phyloP scores from a whole-genome alignment of 2,329 filamentous ascomycete genomes.

The Phialophora tarda region DNA sequence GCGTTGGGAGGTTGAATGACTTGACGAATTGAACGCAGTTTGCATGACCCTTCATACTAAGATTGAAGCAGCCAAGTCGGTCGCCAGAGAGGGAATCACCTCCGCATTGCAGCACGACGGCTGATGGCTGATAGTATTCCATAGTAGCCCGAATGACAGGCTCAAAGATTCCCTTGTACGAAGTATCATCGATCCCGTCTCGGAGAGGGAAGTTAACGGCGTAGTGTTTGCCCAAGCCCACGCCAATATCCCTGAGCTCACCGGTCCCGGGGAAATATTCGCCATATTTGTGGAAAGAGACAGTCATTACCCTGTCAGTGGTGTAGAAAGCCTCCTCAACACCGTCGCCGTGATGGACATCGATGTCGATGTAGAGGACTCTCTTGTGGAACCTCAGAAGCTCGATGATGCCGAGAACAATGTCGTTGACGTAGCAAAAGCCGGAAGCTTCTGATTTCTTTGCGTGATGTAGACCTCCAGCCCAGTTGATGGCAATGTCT shows the following conservation, averaged over 20 bases:
- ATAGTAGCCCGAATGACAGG: conserved; percentile 71
- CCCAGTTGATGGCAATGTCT: conserved; percentile 80
- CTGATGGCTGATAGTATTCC: conserved; percentile 71
- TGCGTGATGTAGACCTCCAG: conserved; percentile 92
- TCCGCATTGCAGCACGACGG: conserved; percentile 71
- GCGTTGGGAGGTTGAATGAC: conserved; percentile 68
- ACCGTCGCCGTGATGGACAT: conserved; percentile 71
- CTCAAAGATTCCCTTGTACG: conserved; percentile 72
- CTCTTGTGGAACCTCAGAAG: conserved; percentile 68
- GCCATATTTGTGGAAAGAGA: conserved; percentile 74
- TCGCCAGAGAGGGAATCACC: conserved; percentile 72
- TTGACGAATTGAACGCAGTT: conserved; percentile 74
- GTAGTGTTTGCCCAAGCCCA: conserved; percentile 70
- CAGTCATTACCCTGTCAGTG: conserved; percentile 73
- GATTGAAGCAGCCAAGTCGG: conserved; percentile 71
- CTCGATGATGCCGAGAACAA: conserved; percentile 69
- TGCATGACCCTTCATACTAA: conserved; percentile 72
- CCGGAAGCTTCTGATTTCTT: conserved; percentile 94
- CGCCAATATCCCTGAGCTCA: conserved; percentile 71
- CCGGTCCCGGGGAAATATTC: conserved; percentile 75
- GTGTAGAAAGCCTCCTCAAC: conserved; percentile 75
- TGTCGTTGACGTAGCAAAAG: conserved; percentile 96
- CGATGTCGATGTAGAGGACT: conserved; percentile 70
- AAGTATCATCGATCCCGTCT: conserved; percentile 70
- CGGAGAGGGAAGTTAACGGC: conserved; percentile 72